Evolutionary conservation across 441 rosid species (phyloP).

Genomic region (Brassica hybrid): DNA sequence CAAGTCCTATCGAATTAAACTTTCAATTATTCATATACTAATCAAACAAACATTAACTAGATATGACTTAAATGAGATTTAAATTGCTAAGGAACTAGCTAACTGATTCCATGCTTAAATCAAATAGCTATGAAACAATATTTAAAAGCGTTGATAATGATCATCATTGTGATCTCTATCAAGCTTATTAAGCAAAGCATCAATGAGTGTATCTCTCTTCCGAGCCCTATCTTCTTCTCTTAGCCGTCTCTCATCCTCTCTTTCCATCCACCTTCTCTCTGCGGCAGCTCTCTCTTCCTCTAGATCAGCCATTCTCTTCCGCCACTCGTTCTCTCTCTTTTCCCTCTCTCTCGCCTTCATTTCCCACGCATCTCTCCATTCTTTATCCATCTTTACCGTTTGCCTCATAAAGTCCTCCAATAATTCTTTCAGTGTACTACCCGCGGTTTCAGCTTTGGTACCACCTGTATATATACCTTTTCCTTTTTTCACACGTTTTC

Average conservation of each 20-base stretch:
- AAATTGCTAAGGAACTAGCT: constrained; percentile 10
- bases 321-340: constrained; percentile 85
- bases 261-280: constrained; percentile 87
- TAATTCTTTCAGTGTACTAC: constrained; percentile 53
- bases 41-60: constrained; percentile 9
- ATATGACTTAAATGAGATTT: constrained; percentile 9
- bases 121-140: neutral
- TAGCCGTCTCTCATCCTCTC: constrained; percentile 83
- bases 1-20: neutral
- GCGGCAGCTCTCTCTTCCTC: constrained; percentile 89
- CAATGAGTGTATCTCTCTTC: constrained; percentile 87
- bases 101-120: constrained; percentile 3
- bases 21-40: neutral
- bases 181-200: constrained; percentile 76
- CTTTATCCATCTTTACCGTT: constrained; percentile 72
- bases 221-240: constrained; percentile 96
- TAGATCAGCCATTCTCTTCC: constrained; percentile 74
- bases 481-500: constrained; percentile 61
- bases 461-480: constrained; percentile 27
- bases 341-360: constrained; percentile 78
- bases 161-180: constrained; percentile 54
- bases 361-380: constrained; percentile 86
- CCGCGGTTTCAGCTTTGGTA: constrained; percentile 11
- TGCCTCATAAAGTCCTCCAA: constrained; percentile 84
- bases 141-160: constrained; percentile 27